A percentile compares a stretch with the other conserved stretches of the same genome.
Evolutionary conservation across 2,329 filamentous ascomycete species (phyloP).

Genomic region (Phymatotrichopsis omnivora): DNA sequence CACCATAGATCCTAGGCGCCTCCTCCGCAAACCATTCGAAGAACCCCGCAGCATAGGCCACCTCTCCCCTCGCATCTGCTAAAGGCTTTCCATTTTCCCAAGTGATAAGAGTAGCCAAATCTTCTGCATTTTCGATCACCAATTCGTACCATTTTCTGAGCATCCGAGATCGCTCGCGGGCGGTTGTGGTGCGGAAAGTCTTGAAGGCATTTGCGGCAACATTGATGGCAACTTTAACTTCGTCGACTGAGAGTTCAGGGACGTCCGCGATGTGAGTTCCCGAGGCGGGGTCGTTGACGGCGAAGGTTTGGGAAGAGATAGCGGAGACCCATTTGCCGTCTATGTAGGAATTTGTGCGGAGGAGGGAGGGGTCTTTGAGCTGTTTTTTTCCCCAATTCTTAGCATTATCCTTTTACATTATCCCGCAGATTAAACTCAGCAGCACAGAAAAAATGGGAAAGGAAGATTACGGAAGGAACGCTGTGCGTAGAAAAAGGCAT

Average conservation of each 20-base stretch:
- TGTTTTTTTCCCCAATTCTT: constrained; percentile 33
- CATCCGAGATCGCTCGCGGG: constrained; percentile 62
- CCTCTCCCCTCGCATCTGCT: constrained; percentile 63
- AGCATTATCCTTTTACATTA: neutral
- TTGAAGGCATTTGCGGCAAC: constrained; percentile 70
- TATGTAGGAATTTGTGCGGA: constrained; percentile 70
- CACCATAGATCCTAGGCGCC: constrained; percentile 62
- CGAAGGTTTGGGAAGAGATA: constrained; percentile 81
- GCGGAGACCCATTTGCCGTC: constrained; percentile 87
- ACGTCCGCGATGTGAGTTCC: constrained; percentile 70
- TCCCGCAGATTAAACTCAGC: neutral
- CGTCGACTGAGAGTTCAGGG: constrained; percentile 70
- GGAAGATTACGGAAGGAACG: constrained; percentile 7
- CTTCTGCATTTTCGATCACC: constrained; percentile 66
- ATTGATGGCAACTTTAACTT: constrained; percentile 70
- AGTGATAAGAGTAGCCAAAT: constrained; percentile 72
- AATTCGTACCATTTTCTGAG: constrained; percentile 74
- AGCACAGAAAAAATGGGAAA: constrained; percentile 5
- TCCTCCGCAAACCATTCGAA: constrained; percentile 76
- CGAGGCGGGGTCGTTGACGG: constrained; percentile 75
- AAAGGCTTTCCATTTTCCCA: constrained; percentile 85
- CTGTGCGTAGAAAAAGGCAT: constrained; percentile 18
- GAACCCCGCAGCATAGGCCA: constrained; percentile 62
- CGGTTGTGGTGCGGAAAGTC: constrained; percentile 59
- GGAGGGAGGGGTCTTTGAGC: constrained; percentile 68